Base-by-base conservation (phyloP, 345 rosid species). In the Luvunga scandens region DNA sequence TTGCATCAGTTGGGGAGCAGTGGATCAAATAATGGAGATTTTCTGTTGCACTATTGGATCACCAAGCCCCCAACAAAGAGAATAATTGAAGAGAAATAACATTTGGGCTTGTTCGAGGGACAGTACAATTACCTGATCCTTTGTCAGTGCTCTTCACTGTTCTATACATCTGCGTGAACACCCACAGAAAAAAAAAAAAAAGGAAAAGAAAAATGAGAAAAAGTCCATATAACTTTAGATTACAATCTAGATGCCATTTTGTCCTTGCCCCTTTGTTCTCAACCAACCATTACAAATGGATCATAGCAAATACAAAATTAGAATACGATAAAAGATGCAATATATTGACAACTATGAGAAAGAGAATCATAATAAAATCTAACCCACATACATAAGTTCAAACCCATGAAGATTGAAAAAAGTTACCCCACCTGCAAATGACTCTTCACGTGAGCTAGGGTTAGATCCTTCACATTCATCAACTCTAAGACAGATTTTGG, bases 361-460 rank as follows among this genome's bases (percentile, higher is more conserved):
- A 10, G 50, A 36, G 71, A 77, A 75, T 53, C 64, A 59, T 60
- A 71, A 79, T 33, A 75, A 71, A 77, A 12, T 33, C 57, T 34
- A 63, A 8, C 6, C 45, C n/a, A n/a, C n/a, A 22, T 9, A 19
- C 24, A 71, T n/a, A 77, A 56, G 70, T 75, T 77, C 64, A 82
- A 80, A 75, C 74, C 60, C 66, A 53, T 50, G 76, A 38, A 73
- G 82, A 82, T 75, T 81, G 66, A 22, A 68, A 24, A 50, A 59
- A 57, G 82, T 67, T 50, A 80, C 70, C 74, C 77, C 81, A 96
- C 99, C 99, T 96, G 99, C 87, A 96, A 92, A 81, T 96, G 99
- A 88, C 98, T 94, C 92, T 96, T 96, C 88, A 96, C 99, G 81
- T 96, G 99, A 81, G 99, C 99, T 88, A 96, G 89, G 89, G 98